Evolutionary conservation across 768 basidiomycete species (phyloP), one percentile per base, ranked within the genome.

Genomic region (Trametes cubensis): DNA sequence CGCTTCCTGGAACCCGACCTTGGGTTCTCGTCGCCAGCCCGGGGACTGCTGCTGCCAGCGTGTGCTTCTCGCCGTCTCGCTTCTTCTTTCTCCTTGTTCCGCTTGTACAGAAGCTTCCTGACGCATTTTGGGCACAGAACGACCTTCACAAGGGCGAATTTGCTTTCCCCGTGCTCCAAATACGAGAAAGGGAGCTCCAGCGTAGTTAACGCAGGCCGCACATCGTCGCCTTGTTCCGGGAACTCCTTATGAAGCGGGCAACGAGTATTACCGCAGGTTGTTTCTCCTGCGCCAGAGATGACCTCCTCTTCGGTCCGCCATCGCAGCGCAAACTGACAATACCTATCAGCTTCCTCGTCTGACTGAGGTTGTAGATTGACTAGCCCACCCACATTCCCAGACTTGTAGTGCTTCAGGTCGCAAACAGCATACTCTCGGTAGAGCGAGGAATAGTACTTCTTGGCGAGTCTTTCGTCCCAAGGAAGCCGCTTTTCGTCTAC

Each of bases 251-350:
- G 76, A 64, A 95, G 81, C 52, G 80, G 75, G 70, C 96, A 98
- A 23, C 95, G 90, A 20, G 92, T 85, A 65, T 95, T 95, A 1
- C 85, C 95, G 69, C 96, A 98, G 0, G 92, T 91, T 4, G 84
- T 83, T 73, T 97, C 92, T 3, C 95, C 96, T 3, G 86, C 83
- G 23, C 91, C 92, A 0, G 85, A 83, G 2, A 98, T 77, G 15
- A 98, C 95, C 75, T 98, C 96, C 2, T 81, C 78, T 70, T 97
- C 95, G 0, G 95, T 95, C 38, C 96, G 81, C 96, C 96, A 98
- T 15, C 96, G 88, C 5, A 98, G 81, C 0, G 94, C 86, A 71
- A 98, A 89, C 88, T 95, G 63, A 23, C 63, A 18, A 49, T n/a
- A 4, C 46, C n/a, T 30, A 55, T 14, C 7, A 15, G 23, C 5